These are phyloP conservation scores for Crassisporium funariophilum DNA, from an alignment of 768 basidiomycete genomes.

Conservation along the genomic window DNA sequence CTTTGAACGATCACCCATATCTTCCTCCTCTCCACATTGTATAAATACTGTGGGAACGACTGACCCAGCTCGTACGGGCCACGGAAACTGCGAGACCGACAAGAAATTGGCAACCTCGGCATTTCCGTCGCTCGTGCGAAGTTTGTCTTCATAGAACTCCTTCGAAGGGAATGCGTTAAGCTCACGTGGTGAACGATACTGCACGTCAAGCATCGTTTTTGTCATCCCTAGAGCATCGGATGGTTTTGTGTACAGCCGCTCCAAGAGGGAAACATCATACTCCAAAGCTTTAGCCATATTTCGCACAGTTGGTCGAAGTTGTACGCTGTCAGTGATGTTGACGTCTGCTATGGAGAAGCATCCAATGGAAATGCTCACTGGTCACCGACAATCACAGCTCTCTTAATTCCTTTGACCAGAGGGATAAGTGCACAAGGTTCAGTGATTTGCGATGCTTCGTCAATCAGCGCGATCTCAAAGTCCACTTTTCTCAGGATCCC, in stretches of 20 bases:
- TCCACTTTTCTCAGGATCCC: conserved; percentile 56
- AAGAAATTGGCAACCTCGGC: conserved; percentile 40
- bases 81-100: conserved; percentile 50
- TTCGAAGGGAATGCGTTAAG: conserved; percentile 62
- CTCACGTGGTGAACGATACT: conserved; percentile 63
- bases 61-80: conserved; percentile 44
- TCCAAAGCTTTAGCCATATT: conserved; percentile 58
- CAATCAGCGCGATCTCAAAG: conserved; percentile 65
- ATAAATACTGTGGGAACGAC: conserved; percentile 59
- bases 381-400: conserved; percentile 67
- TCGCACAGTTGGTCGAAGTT: conserved; percentile 65
- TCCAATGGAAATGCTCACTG: conserved; percentile 46
- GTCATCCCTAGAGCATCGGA: conserved; percentile 34
- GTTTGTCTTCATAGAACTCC: conserved; percentile 61
- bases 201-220: conserved; percentile 69
- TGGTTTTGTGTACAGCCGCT: conserved; percentile 52
- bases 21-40: conserved; percentile 59
- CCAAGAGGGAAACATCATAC: conserved; percentile 63
- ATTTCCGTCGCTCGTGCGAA: conserved; percentile 48
- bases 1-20: conserved; percentile 59
- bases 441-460: conserved; percentile 72
- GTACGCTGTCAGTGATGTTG: conserved; percentile 46
- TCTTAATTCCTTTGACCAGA: conserved; percentile 60
- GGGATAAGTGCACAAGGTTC: conserved; percentile 69
- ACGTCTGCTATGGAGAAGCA: background rate